Evolutionary conservation across 495 filamentous ascomycete species (phyloP).

Genomic region (Trichoderma erinaceum): DNA sequence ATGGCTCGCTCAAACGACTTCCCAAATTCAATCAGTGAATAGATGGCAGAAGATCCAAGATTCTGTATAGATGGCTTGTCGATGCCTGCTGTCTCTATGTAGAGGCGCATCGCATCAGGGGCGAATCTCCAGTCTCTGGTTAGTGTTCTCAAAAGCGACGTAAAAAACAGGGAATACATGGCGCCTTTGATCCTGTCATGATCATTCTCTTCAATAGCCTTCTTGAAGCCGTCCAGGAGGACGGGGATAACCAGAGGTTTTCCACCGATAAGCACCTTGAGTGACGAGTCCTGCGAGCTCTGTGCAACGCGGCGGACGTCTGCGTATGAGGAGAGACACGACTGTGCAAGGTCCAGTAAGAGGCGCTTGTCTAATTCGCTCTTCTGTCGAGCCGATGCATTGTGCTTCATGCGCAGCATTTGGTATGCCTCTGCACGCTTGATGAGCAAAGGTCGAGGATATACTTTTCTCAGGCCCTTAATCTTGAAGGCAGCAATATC

Average conservation of each 20-base stretch:
- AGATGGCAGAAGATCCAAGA: constrained; percentile 71
- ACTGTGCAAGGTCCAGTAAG: constrained; percentile 82
- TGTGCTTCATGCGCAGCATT: constrained; percentile 85
- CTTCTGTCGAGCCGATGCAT: constrained; percentile 76
- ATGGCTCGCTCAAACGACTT: constrained; percentile 79
- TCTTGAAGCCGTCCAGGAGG: constrained; percentile 69
- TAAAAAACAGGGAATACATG: constrained; percentile 82
- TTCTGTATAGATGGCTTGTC: constrained; percentile 94
- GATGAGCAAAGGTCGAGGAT: constrained; percentile 81
- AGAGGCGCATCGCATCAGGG: constrained; percentile 75
- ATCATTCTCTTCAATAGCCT: constrained; percentile 75
- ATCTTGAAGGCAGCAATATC: constrained; percentile 92
- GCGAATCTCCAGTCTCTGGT: constrained; percentile 90
- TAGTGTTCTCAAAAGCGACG: constrained; percentile 80
- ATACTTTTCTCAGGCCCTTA: constrained; percentile 83
- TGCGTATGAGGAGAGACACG: constrained; percentile 88
- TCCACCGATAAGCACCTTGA: constrained; percentile 85
- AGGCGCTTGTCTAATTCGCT: constrained; percentile 78
- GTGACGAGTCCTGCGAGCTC: constrained; percentile 81
- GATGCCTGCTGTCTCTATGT: constrained; percentile 80
- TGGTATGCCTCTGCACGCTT: constrained; percentile 92
- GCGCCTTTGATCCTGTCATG: constrained; percentile 89
- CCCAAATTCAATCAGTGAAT: constrained; percentile 86
- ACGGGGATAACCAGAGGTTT: constrained; percentile 82
- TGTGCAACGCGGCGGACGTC: constrained; percentile 93